Evolutionary conservation across 345 rosid genomes (phyloP).

Genomic region (Barbarea vulgaris): DNA sequence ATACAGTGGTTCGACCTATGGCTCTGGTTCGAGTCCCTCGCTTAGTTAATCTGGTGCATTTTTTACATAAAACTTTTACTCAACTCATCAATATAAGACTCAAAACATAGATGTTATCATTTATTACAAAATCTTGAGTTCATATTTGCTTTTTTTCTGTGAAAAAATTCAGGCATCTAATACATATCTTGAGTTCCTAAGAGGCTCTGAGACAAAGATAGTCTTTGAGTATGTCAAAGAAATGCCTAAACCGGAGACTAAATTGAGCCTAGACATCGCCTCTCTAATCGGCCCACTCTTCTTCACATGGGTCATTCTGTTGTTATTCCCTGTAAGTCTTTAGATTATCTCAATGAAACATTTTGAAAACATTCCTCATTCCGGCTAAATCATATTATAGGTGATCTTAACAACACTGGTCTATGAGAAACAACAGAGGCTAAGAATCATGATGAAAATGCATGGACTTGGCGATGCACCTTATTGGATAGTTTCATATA

Average conservation of each 20-base stretch:
- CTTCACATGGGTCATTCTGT: conserved; percentile 55
- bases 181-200: conserved; percentile 68
- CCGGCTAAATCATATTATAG: conserved; percentile 41
- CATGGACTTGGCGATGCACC: conserved; percentile 96
- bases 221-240: conserved; percentile 74
- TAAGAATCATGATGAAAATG: conserved; percentile 99
- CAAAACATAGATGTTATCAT: conserved; percentile 8
- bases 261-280: conserved; percentile 59
- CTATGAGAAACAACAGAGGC: conserved; percentile 77
- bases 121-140: neutral
- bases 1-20: conserved; percentile 33
- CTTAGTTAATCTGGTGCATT: conserved; percentile 74
- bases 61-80: neutral
- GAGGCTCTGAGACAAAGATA: conserved; percentile 60
- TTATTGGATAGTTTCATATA: conserved; percentile 87
- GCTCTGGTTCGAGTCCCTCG: conserved; percentile 70
- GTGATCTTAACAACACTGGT: conserved; percentile 76
- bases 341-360: neutral
- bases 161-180: conserved; percentile 77
- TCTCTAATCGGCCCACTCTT: conserved; percentile 85
- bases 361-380: conserved; percentile 11
- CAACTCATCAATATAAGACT: neutral
- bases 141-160: neutral
- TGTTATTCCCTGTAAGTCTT: conserved; percentile 83
- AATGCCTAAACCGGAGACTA: conserved; percentile 67